These are phyloP conservation scores for Tulasnella sp. DNA, from an alignment of 768 basidiomycete genomes.

Conservation along the genomic window DNA sequence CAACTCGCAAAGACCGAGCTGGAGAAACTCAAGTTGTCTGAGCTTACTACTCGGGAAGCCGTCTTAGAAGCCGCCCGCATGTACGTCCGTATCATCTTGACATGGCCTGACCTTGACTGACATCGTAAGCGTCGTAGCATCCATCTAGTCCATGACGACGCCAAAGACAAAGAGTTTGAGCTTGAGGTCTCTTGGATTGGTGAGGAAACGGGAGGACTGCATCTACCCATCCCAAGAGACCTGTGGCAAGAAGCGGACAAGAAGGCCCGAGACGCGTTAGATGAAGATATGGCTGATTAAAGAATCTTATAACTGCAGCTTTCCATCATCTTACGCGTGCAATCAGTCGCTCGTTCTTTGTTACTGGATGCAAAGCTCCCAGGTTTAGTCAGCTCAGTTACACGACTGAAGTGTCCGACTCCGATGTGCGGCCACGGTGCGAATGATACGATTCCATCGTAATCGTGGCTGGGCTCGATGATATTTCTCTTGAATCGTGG, in stretches of 20 bases:
- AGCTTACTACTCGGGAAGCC: conserved; percentile 71
- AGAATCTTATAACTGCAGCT: neutral
- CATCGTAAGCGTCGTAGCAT: conserved; percentile 50
- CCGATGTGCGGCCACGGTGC: too few species aligned
- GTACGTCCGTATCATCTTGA: conserved; percentile 38
- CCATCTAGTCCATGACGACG: conserved; percentile 93
- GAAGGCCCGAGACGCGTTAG: conserved; percentile 72
- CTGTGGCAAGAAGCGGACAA: conserved; percentile 74
- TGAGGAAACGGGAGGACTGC: conserved; percentile 65
- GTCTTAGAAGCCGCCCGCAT: conserved; percentile 91
- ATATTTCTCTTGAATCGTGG: too few species aligned
- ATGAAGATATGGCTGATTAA: conserved; percentile 15
- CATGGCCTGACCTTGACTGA: neutral
- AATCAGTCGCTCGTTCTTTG: too few species aligned
- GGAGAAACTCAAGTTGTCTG: conserved; percentile 84
- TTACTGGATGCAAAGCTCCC: too few species aligned
- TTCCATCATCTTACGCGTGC: too few species aligned
- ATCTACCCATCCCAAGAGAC: conserved; percentile 76
- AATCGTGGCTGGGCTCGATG: too few species aligned
- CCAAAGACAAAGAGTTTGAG: conserved; percentile 97
- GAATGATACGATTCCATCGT: too few species aligned
- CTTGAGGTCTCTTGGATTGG: conserved; percentile 97
- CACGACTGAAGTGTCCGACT: too few species aligned
- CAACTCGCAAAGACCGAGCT: conserved; percentile 96
- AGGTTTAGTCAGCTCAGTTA: too few species aligned